Evolutionary conservation across 2,329 filamentous ascomycete species (phyloP), one percentile per base, ranked within the genome.

Genomic region (Penicillium sp.): DNA sequence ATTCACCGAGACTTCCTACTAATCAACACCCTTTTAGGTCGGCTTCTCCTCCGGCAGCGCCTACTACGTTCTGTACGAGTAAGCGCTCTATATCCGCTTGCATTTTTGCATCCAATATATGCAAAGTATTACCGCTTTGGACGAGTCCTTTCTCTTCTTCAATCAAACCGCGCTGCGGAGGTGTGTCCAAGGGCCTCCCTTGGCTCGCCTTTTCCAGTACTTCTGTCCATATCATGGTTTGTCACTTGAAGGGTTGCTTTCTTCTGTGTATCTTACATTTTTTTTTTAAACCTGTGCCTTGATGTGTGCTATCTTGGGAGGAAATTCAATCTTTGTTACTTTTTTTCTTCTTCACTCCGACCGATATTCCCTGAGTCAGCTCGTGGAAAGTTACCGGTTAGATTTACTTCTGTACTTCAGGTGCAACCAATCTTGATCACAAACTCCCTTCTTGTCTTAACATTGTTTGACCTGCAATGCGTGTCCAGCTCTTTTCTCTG

Each of bases 1-100:
- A 14, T 24, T 46, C 24, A 27, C 48, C 22, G 16, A 42, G 42
- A 11, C 50, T 31, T 47, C 16, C 59, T 57, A 57, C 55, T 56
- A 58, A 55, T 54, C 55, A 43, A 9, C 33, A 46, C 44, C 37
- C 29, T 50, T 42, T 35, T 51, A 84, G 81, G 79, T 82, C 55
- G 72, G 79, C 57, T 71, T 82, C 55, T 69, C 75, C 58, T 79
- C 78, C 27, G 82, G 82, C 58, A 77, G 76, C 29, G 82, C 81
- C 53, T 79, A 74, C 59, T 82, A 79, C 68, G 77, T 81, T 63
- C 76, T 79, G 64, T 76, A 73, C 61, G 60, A 67, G 21, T 63
- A 58, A 60, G 50, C 29, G 48, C 55, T 33, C 46, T 48, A 24
- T 27, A 21, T 16, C 48, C 54, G 52, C 37, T 42, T 44, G 55